Conservation (phyloP, 2,329 filamentous ascomycete species). For the Cordyceps tenuipes region DNA sequence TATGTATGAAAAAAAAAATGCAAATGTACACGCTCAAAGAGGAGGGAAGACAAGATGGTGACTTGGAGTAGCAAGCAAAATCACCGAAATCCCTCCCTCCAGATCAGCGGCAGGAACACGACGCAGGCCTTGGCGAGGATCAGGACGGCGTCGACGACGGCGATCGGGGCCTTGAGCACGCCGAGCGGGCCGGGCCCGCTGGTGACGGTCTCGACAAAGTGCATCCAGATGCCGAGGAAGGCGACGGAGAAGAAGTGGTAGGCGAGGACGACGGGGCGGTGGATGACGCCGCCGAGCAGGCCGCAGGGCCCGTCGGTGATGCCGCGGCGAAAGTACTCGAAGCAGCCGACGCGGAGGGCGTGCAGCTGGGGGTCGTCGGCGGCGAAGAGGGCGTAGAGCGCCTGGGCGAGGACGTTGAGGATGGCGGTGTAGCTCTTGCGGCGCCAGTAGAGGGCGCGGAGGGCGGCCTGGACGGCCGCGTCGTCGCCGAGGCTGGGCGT, state of each 20-base stretch:
- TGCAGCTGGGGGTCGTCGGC: conserved; percentile 70
- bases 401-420: conserved; percentile 96
- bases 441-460: conserved; percentile 75
- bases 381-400: conserved; percentile 84
- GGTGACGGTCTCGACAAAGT: conserved; percentile 31
- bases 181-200: conserved; percentile 21
- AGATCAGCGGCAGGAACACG: conserved; percentile 77
- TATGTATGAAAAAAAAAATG: background rate
- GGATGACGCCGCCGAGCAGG: conserved; percentile 73
- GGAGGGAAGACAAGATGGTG: background rate
- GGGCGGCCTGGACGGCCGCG: conserved; percentile 54
- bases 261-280: conserved; percentile 67
- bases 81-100: conserved; percentile 47
- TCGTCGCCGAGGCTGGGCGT: conserved; percentile 65
- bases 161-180: conserved; percentile 46
- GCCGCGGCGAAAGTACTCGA: conserved; percentile 77
- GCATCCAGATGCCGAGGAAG: conserved; percentile 72
- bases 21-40: conserved; percentile 2
- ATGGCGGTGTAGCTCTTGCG: conserved; percentile 76
- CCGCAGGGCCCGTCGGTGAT: conserved; percentile 72
- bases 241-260: conserved; percentile 95
- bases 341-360: conserved; percentile 82
- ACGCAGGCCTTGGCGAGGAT: conserved; percentile 74
- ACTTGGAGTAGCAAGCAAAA: background rate
- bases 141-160: conserved; percentile 55